phyloP scores from a whole-genome alignment of 768 basidiomycete species.

The Neoboletus brunneissimus region DNA sequence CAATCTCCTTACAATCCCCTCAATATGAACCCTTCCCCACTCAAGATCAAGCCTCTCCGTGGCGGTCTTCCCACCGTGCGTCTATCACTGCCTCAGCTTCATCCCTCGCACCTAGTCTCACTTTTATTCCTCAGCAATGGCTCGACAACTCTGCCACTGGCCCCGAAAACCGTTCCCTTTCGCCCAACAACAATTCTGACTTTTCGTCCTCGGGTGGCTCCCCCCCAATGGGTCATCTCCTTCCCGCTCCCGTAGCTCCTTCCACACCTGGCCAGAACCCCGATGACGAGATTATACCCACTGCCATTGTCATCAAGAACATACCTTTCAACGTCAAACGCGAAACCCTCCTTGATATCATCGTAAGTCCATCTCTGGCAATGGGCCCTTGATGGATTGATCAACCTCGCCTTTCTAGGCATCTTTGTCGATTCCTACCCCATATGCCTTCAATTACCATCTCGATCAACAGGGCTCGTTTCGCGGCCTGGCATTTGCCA shows the following conservation, averaged over 20 bases:
- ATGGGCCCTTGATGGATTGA: conserved; percentile 5
- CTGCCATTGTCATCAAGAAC: conserved; percentile 99
- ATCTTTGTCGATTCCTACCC: conserved; percentile 90
- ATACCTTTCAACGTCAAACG: conserved; percentile 99
- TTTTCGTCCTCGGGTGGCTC: conserved; percentile 86
- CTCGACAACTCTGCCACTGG: conserved; percentile 54
- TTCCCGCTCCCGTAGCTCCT: conserved; percentile 45
- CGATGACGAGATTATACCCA: conserved; percentile 96
- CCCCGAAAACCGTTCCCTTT: conserved; percentile 76
- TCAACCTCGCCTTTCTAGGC: conserved; percentile 45
- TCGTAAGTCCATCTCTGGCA: conserved; percentile 54
- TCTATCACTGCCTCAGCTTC: conserved; percentile 19
- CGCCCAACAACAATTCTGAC: conserved; percentile 85
- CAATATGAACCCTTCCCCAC: conserved; percentile 63
- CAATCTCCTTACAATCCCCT: conserved; percentile 48
- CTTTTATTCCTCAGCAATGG: conserved; percentile 65
- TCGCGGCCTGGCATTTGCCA: conserved; percentile 97
- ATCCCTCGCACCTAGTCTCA: conserved; percentile 26
- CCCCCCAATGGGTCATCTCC: conserved; percentile 52
- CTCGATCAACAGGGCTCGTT: conserved; percentile 95
- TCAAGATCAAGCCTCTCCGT: conserved; percentile 70
- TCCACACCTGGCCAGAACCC: conserved; percentile 48
- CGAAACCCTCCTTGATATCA: conserved; percentile 94
- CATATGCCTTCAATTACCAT: conserved; percentile 99
- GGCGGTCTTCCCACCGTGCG: conserved; percentile 72